Conservation (phyloP, 257 asterid genomes). For the Fraxinus cuspidata region DNA sequence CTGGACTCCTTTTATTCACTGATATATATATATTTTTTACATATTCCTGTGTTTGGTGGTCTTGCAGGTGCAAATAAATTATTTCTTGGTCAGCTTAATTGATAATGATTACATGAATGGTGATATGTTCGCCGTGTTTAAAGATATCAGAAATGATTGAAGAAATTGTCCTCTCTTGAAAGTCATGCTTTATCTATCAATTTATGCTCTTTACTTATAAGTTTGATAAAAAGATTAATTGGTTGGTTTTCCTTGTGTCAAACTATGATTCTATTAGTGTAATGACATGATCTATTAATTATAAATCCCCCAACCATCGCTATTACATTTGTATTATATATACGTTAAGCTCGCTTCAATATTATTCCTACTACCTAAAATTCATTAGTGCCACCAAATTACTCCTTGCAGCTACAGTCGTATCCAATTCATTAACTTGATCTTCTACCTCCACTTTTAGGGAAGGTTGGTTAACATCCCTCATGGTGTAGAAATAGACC, state of each 20-base stretch:
- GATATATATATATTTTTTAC: background rate
- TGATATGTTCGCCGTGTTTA: slow-evolving; percentile 74
- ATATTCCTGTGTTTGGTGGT: background rate
- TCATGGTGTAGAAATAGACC: slow-evolving; percentile 73
- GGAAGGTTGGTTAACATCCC: slow-evolving; percentile 55
- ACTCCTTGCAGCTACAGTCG: too few species aligned
- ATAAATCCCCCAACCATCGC: too few species aligned
- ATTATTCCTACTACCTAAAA: slow-evolving; percentile 56
- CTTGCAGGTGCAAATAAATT: slow-evolving; percentile 67
- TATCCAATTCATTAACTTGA: too few species aligned
- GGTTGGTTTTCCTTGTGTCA: background rate
- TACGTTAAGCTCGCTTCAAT: slow-evolving; percentile 37
- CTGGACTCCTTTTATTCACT: background rate
- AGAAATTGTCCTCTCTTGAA: background rate
- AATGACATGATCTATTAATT: background rate
- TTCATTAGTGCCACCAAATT: slow-evolving; percentile 83
- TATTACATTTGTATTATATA: slow-evolving; percentile 15
- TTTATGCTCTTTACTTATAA: background rate
- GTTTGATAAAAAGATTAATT: background rate
- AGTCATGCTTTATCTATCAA: background rate
- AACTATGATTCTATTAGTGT: background rate
- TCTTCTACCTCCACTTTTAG: too few species aligned
- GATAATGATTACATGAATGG: slow-evolving; percentile 82
- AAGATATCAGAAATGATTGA: slow-evolving; percentile 46
- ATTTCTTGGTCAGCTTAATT: slow-evolving; percentile 90